Evolutionary conservation across 352 stramenopile genomes (phyloP).

Genomic region (Phytophthora podocarpi): DNA sequence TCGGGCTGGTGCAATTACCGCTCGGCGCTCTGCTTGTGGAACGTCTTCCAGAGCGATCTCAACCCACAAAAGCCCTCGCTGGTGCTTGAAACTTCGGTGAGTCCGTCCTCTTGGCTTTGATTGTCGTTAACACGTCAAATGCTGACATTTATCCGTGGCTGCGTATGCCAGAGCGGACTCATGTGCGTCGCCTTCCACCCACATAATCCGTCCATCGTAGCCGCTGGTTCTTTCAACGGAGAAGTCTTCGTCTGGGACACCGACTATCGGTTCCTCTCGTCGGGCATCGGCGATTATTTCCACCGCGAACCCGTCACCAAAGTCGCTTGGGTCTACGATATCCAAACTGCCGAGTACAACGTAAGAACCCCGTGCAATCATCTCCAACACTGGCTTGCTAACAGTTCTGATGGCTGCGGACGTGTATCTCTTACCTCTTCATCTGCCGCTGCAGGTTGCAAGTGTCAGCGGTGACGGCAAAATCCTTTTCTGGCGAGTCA

Average conservation of each 20-base stretch:
- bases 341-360: conserved; percentile 76
- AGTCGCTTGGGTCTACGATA: conserved; percentile 82
- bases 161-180: conserved; percentile 63
- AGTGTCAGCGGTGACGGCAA: conserved; percentile 87
- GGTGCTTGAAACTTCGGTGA: conserved; percentile 80
- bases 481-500: conserved; percentile 86
- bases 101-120: conserved; percentile 5
- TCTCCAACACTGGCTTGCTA: neutral
- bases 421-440: neutral
- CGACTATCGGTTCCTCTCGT: conserved; percentile 71
- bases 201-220: conserved; percentile 79
- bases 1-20: conserved; percentile 89
- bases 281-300: conserved; percentile 89
- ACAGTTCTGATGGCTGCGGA: too few relatives aligned
- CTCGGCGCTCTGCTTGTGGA: conserved; percentile 86
- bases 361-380: conserved; percentile 20
- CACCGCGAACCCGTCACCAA: conserved; percentile 87
- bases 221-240: conserved; percentile 87
- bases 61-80: conserved; percentile 64
- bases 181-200: conserved; percentile 90
- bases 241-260: conserved; percentile 88
- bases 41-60: conserved; percentile 82
- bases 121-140: neutral
- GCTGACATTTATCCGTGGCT: neutral
- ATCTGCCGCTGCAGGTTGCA: conserved; percentile 40